Base-by-base conservation (phyloP, 371 early-diverging fungal genomes). In the Coemansia sp. region DNA sequence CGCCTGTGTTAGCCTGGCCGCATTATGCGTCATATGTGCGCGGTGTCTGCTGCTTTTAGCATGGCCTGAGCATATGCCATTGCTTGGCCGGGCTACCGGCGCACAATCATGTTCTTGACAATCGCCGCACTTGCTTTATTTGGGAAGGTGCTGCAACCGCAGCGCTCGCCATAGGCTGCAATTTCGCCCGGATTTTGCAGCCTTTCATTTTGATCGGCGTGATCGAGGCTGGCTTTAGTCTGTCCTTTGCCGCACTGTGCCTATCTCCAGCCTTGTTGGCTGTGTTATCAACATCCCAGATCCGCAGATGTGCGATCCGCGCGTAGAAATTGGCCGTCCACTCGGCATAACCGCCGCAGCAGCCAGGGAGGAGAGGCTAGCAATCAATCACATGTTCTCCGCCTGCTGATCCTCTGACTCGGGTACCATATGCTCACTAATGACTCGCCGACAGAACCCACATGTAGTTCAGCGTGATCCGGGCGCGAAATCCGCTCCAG, bases 381-480 rank as follows among this genome's bases (percentile, higher is more conserved):
- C 47, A 20, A 47, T 47, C 47, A 47, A 20, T 47, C 47, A 47
- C 47, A 47, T 47, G 47, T n/a, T 9, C 47, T 47, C 9, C 9
- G 20, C 20, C 26, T 16, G 47, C 16, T 16, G 47, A 47, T 16
- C 16, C 20, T 47, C 47, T 47, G 47, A 47, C 47, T 16, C 47
- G 47, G 16, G 35, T 31, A 33, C 6, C 14, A 11, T 31, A 31
- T 20, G 33, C 31, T 51, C 3, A 33, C 31, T 51, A 33, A 51
- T 34, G 35, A 34, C 11, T 33, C 14, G 34, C 52, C 5, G 20
- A 4, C 36, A 20, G 26, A 34, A 12, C 6, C n/a, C 36, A 33
- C 5, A n/a, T 62, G 67, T 76, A 76, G 76, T 76, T 76, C 50
- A 71, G 76, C 67, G 63, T 76, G 6, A 63, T 76, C 14, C 71